Percentiles rank a stretch among this genome's conserved stretches.
These are phyloP conservation scores for Candida sp. DNA, from an alignment of 1,139 yeast species.

Conservation along the genomic window DNA sequence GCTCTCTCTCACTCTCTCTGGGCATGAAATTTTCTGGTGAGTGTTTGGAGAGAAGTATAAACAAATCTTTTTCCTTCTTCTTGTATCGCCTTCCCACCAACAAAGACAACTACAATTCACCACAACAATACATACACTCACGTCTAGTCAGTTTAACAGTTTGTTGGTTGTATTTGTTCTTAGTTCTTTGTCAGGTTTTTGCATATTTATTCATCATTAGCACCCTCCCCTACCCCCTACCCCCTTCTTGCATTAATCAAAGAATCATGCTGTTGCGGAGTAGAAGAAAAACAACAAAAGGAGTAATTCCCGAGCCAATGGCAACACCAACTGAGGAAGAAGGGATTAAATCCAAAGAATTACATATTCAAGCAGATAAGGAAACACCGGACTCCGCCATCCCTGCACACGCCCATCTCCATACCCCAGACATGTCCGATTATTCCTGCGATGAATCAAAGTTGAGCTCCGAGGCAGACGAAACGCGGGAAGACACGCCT, in stretches of 20 bases:
- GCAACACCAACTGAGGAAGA: neutral
- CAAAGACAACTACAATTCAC: too few species aligned
- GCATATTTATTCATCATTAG: too few species aligned
- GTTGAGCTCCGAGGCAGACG: neutral
- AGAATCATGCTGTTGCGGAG: neutral
- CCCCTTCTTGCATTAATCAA: too few species aligned
- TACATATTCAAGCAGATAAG: neutral
- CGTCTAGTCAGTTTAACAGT: too few species aligned
- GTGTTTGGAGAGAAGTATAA: neutral
- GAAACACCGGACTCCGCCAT: neutral
- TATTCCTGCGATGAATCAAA: conserved; percentile 8
- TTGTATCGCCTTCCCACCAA: neutral
- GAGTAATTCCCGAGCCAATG: neutral
- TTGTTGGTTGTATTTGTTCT: too few species aligned
- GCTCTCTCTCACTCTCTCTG: too few species aligned
- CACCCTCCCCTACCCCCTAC: too few species aligned
- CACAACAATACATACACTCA: too few species aligned
- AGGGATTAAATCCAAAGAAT: neutral
- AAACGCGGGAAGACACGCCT: neutral
- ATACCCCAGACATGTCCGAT: conserved; percentile 10
- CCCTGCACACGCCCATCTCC: conserved; percentile 1
- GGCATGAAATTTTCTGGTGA: neutral
- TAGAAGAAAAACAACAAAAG: neutral
- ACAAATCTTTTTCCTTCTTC: neutral
- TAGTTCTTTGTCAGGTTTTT: too few species aligned